A percentile compares a stretch with the other conserved stretches of the same genome.
Evolutionary conservation across 75 land plant species (phyloP).

Genomic region (Picea glauca): DNA sequence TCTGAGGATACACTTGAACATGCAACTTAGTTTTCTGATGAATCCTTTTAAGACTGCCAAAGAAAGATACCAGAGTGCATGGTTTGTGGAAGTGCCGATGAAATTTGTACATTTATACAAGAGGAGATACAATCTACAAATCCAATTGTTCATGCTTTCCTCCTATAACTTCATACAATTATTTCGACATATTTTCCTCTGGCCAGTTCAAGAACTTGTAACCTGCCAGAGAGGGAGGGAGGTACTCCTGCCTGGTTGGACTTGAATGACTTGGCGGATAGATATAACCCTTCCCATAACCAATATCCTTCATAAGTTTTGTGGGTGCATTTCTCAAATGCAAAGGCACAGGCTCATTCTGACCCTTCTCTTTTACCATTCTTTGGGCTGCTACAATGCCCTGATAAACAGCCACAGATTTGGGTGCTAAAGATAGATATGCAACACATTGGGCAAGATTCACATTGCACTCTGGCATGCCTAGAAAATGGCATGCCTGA

Average conservation of each 20-base stretch:
- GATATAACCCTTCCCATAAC: constrained; percentile 84
- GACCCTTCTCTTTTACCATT: constrained; percentile 65
- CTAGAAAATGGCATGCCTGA: constrained; percentile 94
- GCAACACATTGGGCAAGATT: constrained; percentile 90
- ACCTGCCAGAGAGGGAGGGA: constrained; percentile 73
- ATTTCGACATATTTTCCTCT: constrained; percentile 2
- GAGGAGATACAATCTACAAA: neutral
- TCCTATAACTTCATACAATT: neutral
- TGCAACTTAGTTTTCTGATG: neutral
- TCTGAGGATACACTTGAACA: neutral
- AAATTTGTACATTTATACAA: neutral
- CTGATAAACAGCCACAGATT: constrained; percentile 78
- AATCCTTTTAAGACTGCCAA: neutral
- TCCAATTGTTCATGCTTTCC: neutral
- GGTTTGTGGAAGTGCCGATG: neutral
- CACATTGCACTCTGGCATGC: constrained; percentile 96
- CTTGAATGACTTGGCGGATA: constrained; percentile 67
- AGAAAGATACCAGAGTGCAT: neutral
- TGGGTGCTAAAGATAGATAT: constrained; percentile 85
- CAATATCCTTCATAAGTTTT: constrained; percentile 86
- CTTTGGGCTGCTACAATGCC: constrained; percentile 73
- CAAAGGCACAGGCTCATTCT: constrained; percentile 90
- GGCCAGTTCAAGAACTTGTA: constrained; percentile 85
- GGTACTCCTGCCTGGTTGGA: constrained; percentile 46
- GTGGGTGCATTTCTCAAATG: constrained; percentile 97